Evolutionary conservation across 177 flowering plant species (phyloP).

Genomic region (Telopea speciosissima): DNA sequence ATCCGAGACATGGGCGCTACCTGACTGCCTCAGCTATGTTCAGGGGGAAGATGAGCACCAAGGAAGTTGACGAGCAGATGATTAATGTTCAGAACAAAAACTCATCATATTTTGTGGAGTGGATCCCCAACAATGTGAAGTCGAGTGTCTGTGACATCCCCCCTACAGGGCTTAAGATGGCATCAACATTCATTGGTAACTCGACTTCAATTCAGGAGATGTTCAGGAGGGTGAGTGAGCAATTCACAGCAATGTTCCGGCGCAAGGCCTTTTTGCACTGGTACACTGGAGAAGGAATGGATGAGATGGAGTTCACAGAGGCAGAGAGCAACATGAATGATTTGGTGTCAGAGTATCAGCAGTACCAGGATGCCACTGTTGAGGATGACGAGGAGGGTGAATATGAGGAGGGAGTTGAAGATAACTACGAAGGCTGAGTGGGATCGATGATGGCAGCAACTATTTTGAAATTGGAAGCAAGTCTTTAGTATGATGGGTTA

Average conservation of each 20-base stretch:
- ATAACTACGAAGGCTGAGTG: constrained; percentile 16
- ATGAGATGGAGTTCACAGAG: constrained; percentile 38
- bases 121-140: constrained; percentile 45
- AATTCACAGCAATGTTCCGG: constrained; percentile 42
- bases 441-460: neutral
- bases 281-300: constrained; percentile 40
- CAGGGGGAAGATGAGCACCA: constrained; percentile 39
- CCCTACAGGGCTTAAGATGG: constrained; percentile 31
- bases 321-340: constrained; percentile 42
- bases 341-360: constrained; percentile 40
- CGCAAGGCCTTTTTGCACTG: constrained; percentile 38
- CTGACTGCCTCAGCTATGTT: constrained; percentile 40
- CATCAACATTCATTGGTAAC: constrained; percentile 34
- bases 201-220: constrained; percentile 36
- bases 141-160: constrained; percentile 40
- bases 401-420: constrained; percentile 16
- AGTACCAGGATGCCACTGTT: constrained; percentile 38
- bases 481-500: constrained; percentile 1
- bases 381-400: constrained; percentile 33
- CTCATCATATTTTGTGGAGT: constrained; percentile 39
- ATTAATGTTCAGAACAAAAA: constrained; percentile 41
- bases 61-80: constrained; percentile 38
- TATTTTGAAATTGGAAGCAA: constrained; percentile 3
- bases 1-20: constrained; percentile 36
- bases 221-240: constrained; percentile 38